A percentile compares a stretch with the other conserved stretches of the same genome.
These are phyloP conservation scores for Fomes fomentarius DNA, from an alignment of 1,284 basidiomycete genomes.

Conservation along the genomic window DNA sequence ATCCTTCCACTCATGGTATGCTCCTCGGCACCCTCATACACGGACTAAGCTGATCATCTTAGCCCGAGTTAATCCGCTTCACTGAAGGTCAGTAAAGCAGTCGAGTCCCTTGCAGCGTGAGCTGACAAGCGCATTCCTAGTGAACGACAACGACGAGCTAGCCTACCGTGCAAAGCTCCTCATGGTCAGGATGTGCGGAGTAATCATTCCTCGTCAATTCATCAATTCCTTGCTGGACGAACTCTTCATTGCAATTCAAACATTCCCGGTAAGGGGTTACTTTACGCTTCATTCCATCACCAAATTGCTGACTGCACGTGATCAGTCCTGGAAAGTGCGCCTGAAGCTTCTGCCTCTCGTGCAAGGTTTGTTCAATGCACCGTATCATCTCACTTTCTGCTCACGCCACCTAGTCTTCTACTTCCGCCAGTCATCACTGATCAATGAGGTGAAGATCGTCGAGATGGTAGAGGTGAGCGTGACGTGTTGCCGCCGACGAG, in stretches of 20 bases:
- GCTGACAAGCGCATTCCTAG: conserved; percentile 38
- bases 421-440: conserved; percentile 71
- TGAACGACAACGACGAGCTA: conserved; percentile 75
- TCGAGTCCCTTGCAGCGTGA: not conserved
- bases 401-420: conserved; percentile 57
- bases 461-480: conserved; percentile 61
- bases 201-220: conserved; percentile 61
- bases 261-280: conserved; percentile 60
- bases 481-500: too few species aligned
- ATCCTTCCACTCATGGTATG: conserved; percentile 76
- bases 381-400: not conserved
- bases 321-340: conserved; percentile 73
- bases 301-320: not conserved
- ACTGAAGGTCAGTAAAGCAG: conserved; percentile 55
- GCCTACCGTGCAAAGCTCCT: conserved; percentile 58
- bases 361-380: conserved; percentile 50
- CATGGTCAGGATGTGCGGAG: conserved; percentile 75
- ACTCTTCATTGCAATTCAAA: conserved; percentile 69
- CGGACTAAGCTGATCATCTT: conserved; percentile 1
- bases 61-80: conserved; percentile 76
- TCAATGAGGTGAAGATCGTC: conserved; percentile 63
- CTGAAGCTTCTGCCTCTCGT: conserved; percentile 75
- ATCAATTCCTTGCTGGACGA: conserved; percentile 62
- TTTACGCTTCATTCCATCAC: not conserved
- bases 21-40: not conserved